Evolutionary conservation across 1,284 basidiomycete species (phyloP).

Genomic region (Trametes hirsuta): DNA sequence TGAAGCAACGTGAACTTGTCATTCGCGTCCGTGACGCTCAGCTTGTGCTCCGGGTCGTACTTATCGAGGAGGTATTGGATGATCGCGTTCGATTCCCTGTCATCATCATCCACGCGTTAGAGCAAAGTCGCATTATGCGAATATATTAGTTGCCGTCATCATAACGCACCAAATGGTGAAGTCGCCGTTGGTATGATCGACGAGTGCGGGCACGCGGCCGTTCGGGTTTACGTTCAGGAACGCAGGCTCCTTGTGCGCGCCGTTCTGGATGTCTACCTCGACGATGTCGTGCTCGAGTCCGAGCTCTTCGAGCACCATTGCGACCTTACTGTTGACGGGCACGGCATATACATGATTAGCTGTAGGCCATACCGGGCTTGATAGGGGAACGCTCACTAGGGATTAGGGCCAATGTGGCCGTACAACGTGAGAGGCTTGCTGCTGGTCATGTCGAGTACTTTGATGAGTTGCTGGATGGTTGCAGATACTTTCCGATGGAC

Average conservation of each 20-base stretch:
- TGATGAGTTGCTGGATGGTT: no score
- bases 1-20: conserved; percentile 28
- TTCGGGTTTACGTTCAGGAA: conserved; percentile 38
- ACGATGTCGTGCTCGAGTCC: conserved; percentile 36
- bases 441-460: conserved; percentile 3
- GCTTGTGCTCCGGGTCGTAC: conserved; percentile 38
- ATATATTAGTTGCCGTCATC: no score
- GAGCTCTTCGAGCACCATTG: conserved; percentile 34
- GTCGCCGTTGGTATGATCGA: conserved; percentile 39
- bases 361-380: no score
- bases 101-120: no score
- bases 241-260: conserved; percentile 33
- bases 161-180: conserved; percentile 23
- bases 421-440: conserved; percentile 15
- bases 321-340: conserved; percentile 28
- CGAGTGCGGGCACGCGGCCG: conserved; percentile 38
- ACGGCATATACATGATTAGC: no score
- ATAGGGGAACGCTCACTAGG: conserved; percentile 1
- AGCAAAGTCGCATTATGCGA: no score
- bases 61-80: conserved; percentile 37
- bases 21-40: conserved; percentile 30
- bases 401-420: conserved; percentile 13
- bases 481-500: no score
- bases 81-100: conserved; percentile 38
- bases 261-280: conserved; percentile 32